Evolutionary conservation across 2,329 filamentous ascomycete genomes (phyloP), one percentile per base, ranked within the genome.

Genomic region (Penicillium paneum): DNA sequence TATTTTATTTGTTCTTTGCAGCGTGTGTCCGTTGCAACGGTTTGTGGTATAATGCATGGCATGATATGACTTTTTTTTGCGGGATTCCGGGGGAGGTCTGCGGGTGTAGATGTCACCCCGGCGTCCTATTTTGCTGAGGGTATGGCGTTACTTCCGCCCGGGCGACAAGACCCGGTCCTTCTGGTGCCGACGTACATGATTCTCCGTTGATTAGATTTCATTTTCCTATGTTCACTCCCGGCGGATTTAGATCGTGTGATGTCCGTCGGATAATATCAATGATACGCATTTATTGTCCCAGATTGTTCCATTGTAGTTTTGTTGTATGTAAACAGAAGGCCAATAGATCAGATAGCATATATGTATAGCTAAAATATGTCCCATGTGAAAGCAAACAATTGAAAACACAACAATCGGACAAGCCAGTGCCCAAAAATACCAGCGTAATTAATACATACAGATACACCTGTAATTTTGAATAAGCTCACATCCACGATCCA

Each of bases 1-100:
- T 52, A 57, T 65, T 63, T 61, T 54, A 54, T 68, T 63, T 65
- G 57, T 59, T 53, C 61, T 64, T 58, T 64, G 64, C 60, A 65
- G 63, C 63, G 63, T 65, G 61, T 59, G 54, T 57, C 56, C 58
- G 63, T 64, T 64, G 63, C 63, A 64, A 64, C 58, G 60, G 58
- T 66, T 65, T 65, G 58, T 68, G 69, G 67, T 64, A 71, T 66
- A 70, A 71, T 68, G 69, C 67, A 72, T 71, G 69, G 69, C 70
- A 71, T 72, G 68, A 70, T 64, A 70, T 67, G 67, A 63, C 59
- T 54, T 54, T 54, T 54, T 54, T 63, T 63, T 65, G 60, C 58
- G 59, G 62, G 60, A 59, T 56, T 51, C 47, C 45, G 52, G 48
- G 47, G 49, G 41, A 49, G 46, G 36, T 50, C 47, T 42, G 39